phyloP scores from a whole-genome alignment of 192 early-diverging fungal species.

The Jimgerdemannia flammicorona region DNA sequence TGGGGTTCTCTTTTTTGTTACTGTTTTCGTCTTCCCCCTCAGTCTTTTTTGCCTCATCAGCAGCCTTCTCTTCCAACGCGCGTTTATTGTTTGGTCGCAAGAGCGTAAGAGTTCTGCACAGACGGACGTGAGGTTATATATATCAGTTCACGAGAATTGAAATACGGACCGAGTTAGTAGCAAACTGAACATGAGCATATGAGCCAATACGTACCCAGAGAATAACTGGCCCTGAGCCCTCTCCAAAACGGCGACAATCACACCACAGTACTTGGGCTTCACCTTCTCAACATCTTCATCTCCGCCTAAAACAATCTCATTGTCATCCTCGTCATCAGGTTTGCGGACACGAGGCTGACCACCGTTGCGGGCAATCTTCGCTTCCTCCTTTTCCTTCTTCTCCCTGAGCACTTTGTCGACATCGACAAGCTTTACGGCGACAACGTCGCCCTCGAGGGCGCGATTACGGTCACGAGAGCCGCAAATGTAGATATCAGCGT shows the following conservation, averaged over 20 bases:
- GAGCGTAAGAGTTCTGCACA: slow-evolving; percentile 24
- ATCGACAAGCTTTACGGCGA: slow-evolving; percentile 69
- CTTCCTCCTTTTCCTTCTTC: slow-evolving; percentile 52
- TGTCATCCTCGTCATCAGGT: slow-evolving; percentile 51
- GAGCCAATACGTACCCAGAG: slow-evolving; percentile 37
- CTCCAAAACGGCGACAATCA: slow-evolving; percentile 54
- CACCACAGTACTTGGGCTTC: slow-evolving; percentile 54
- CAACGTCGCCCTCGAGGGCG: slow-evolving; percentile 81
- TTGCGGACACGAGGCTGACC: slow-evolving; percentile 37
- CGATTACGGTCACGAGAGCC: slow-evolving; percentile 77
- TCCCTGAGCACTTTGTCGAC: slow-evolving; percentile 59
- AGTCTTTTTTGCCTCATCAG: slow-evolving; percentile 27
- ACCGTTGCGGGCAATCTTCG: slow-evolving; percentile 49
- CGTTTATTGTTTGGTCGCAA: slow-evolving; percentile 38
- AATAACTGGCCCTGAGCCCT: slow-evolving; percentile 54
- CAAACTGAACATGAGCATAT: not conserved
- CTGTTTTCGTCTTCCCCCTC: slow-evolving; percentile 35
- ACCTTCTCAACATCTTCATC: slow-evolving; percentile 51
- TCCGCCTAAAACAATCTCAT: slow-evolving; percentile 43
- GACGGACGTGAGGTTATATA: not conserved
- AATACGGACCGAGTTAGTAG: not conserved
- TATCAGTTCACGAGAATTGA: not conserved
- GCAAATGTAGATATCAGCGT: slow-evolving; percentile 75
- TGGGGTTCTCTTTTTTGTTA: slow-evolving; percentile 42
- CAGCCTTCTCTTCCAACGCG: slow-evolving; percentile 32